Base-by-base conservation (phyloP, 2,329 filamentous ascomycete species). In the Claviceps spartinae region DNA sequence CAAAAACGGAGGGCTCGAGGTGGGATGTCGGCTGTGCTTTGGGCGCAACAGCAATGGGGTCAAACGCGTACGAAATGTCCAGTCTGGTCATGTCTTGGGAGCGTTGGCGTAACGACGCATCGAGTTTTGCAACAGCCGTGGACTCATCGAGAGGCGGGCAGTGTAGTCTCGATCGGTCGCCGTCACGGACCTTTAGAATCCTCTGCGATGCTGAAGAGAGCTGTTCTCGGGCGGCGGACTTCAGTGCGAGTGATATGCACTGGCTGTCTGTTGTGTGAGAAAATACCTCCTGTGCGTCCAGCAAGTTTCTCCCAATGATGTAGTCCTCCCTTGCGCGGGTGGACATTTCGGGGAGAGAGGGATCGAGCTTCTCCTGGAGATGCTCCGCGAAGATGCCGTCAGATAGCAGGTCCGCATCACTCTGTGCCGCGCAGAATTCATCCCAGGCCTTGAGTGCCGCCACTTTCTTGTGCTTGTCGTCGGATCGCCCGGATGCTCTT, bases 1-100 rank as follows among this genome's bases (percentile, higher is more conserved):
- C 88, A 57, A 95, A 88, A 0, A 85, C 81, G 0, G 87, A 90
- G 0, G 85, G 75, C 37, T 81, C 78, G 1, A 88, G 72, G 44
- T 72, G 72, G 7, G 61, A 57, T 16, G 60, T 59, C 18, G 57
- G 47, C 51, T 62, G 55, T 1, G 65, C 60, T 55, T 74, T 76
- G 34, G 76, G 75, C 0, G 73, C 68, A 2, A 69, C 65, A 1
- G 80, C 77, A 52, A 83, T 77, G 0, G 77, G 72, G 55, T 83
- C 80, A 56, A 84, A 83, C 1, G 81, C 81, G 14, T 72, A 57
- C 24, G 77, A 74, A 47, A 82, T 70, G 55, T 83, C 78, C 48
- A 69, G 65, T 26, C 80, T 74, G 3, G 61, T 66, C 44, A 82
- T 49, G 34, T 18, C 36, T 42, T 5, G 63, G 57, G 42, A 16